Evolutionary conservation across 2,329 filamentous ascomycete genomes (phyloP), one percentile per base, ranked within the genome.

Genomic region (Claviceps spartinae): DNA sequence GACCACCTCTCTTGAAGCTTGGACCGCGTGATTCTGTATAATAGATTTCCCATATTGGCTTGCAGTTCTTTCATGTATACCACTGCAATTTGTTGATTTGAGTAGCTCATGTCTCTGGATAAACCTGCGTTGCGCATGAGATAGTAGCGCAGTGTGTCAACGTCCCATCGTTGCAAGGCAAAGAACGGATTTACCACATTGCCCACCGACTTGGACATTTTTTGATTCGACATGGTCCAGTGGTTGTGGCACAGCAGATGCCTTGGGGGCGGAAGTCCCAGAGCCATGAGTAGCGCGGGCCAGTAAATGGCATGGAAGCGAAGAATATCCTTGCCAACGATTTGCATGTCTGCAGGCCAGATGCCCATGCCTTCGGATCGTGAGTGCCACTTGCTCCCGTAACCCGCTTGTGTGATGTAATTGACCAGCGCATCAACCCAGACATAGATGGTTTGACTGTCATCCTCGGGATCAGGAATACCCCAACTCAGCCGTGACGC

Each of bases 241-340:
- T 98, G 93, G 2, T 85, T 89, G 64, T 98, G 93, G 50, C 88
- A 88, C 2, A 98, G 73, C 36, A 98, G 79, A 56, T 82, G 82
- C 62, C 82, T 84, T 1, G 93, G 88, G 1, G 86, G 72, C 1
- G 88, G 85, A 4, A 97, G 74, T 49, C 83, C 82, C 14, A 96
- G 73, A 1, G 93, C 91, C 77, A 98, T 85, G 16, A 98, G 81
- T 59, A 98, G 85, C 3, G 93, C 93, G 0, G 93, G 93, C 93
- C 94, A 98, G 73, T 98, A 98, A 47, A 98, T 83, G 67, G 88
- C 91, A 65, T 98, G 94, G 67, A 98, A 98, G 18, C 89, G 85
- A 53, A 95, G 75, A 58, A 98, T 98, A 65, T 98, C 93, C 68
- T 98, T 98, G 48, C 93, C 93, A 52, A 98, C 84, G 26, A 98